Evolutionary conservation across 768 basidiomycete genomes (phyloP), one percentile per base, ranked within the genome.

Genomic region (Podaxis carcinomalis): DNA sequence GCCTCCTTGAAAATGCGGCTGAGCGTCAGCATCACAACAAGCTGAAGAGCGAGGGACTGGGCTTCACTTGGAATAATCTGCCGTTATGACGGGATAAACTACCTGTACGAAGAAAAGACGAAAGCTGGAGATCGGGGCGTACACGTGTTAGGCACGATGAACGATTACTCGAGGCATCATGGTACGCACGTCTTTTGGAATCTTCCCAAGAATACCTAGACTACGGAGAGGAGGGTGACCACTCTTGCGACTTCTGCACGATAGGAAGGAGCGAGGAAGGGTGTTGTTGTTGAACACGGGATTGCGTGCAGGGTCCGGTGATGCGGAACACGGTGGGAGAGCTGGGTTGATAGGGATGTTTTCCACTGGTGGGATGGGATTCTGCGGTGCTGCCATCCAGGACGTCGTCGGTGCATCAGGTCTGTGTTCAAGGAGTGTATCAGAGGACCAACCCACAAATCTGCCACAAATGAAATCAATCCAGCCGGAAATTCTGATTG

Each of bases 81-180:
- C 65, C 65, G 57, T 67, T 67, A 50, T 68, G 70, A 63, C 66
- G 68, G 63, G 74, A 69, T 51, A 65, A 64, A 66, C 74, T 76
- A 72, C 75, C 74, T 68, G 77, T 75, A 71, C 71, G 75, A 67
- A 77, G 71, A 67, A 76, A 67, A 64, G 75, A 69, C 60, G 78
- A 75, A 67, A 77, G 72, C 77, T 78, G 67, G 61, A 62, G 59
- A 64, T 40, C 67, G 62, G 66, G 59, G 71, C 55, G 64, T 70
- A 77, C 81, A 83, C 80, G 80, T 82, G 81, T 80, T 78, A 75
- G 75, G 74, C 73, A 78, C 76, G 69, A 63, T 62, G 62, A 59
- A 60, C 56, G 64, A 59, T 46, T 51, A 59, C 59, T 35, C 57
- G 60, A 63, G 66, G 64, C 35, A 51, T 27, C 56, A 61, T 61